A percentile compares a stretch with the other conserved stretches of the same genome.
phyloP scores from a whole-genome alignment of 768 basidiomycete species.

The Amanita inopinata region DNA sequence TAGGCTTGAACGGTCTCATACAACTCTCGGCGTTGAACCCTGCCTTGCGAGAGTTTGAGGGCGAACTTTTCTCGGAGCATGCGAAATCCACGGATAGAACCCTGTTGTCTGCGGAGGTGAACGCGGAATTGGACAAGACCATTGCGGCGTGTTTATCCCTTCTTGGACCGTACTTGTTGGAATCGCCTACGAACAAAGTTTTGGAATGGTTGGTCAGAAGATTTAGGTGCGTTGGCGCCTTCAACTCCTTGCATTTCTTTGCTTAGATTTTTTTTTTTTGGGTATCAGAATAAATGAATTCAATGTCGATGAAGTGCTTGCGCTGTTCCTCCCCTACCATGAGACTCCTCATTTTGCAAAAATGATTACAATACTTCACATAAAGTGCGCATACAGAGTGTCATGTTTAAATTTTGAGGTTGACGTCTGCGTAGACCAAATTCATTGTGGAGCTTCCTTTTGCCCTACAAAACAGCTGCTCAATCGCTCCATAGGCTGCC shows the following conservation, averaged over 20 bases:
- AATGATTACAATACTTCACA: conserved; percentile 78
- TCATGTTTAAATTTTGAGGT: conserved; percentile 1
- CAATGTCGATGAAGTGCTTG: conserved; percentile 69
- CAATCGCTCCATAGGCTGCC: conserved; percentile 64
- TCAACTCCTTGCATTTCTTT: background rate
- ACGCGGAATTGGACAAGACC: conserved; percentile 48
- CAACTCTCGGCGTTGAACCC: conserved; percentile 60
- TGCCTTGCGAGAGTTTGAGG: conserved; percentile 51
- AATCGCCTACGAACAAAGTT: conserved; percentile 71
- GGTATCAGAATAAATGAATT: conserved; percentile 78
- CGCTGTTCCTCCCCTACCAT: conserved; percentile 89
- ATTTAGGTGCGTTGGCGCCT: conserved; percentile 63
- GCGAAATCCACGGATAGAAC: conserved; percentile 74
- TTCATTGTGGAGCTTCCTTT: conserved; percentile 58
- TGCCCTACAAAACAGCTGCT: conserved; percentile 68
- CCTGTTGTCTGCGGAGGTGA: conserved; percentile 52
- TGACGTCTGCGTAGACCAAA: conserved; percentile 34
- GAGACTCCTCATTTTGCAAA: conserved; percentile 92
- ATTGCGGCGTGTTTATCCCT: conserved; percentile 56
- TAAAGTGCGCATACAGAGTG: conserved; percentile 39
- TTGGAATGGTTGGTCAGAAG: conserved; percentile 93
- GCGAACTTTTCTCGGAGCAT: conserved; percentile 68
- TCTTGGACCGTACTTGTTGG: conserved; percentile 75
- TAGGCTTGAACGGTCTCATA: conserved; percentile 69
- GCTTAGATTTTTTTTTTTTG: conserved; percentile 5